Conservation (phyloP, 129 eudicot species). For the Arctium lappa region DNA sequence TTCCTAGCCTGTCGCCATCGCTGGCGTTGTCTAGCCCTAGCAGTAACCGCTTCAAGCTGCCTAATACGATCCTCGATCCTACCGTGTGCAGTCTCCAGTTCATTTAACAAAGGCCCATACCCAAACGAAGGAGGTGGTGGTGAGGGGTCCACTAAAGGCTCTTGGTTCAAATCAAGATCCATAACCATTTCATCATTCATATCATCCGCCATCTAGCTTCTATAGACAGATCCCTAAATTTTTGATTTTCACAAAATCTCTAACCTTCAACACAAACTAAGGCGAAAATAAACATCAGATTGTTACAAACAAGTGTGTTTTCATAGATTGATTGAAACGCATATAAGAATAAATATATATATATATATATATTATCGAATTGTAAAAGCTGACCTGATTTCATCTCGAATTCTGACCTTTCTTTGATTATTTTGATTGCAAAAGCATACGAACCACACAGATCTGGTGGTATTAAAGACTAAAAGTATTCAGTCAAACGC, state of each 20-base stretch:
- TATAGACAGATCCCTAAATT: conserved; percentile 22
- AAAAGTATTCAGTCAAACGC: background rate
- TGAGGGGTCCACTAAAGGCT: conserved; percentile 40
- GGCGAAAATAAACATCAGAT: background rate
- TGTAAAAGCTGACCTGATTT: conserved; percentile 22
- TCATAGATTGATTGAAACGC: background rate
- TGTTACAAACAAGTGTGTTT: background rate
- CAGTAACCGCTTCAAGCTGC: conserved; percentile 69
- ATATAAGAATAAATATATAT: background rate
- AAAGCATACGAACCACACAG: background rate
- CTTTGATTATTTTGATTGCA: background rate
- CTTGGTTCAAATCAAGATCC: conserved; percentile 79
- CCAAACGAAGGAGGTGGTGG: conserved; percentile 34
- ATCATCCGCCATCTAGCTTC: conserved; percentile 44
- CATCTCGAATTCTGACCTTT: background rate
- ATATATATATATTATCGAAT: background rate
- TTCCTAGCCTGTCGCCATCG: conserved; percentile 58
- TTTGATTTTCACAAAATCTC: background rate
- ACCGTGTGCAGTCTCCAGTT: conserved; percentile 46
- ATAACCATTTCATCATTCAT: conserved; percentile 44
- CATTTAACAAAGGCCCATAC: conserved; percentile 41
- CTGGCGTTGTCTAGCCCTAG: conserved; percentile 69
- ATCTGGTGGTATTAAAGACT: background rate
- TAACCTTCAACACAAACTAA: conserved; percentile 28
- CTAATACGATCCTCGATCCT: conserved; percentile 65